Evolutionary conservation across 2,329 filamentous ascomycete genomes (phyloP), one percentile per base, ranked within the genome.

Genomic region (Beauveria rudraprayagi): DNA sequence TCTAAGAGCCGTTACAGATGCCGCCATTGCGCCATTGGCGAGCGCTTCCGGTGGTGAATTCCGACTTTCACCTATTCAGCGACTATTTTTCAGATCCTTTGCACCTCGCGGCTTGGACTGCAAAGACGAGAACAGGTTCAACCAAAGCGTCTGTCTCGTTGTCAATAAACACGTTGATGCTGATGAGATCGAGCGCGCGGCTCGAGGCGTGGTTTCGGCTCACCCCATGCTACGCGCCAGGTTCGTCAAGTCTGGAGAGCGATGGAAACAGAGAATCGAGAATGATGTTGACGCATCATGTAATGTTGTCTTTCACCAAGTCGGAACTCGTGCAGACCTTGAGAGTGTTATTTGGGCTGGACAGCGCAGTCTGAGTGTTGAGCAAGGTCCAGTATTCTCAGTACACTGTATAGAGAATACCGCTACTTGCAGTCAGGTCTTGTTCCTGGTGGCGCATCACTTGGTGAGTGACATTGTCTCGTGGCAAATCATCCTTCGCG

Each of bases 391-490:
- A 16, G 53, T 56, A 8, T 56, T 56, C 28, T 40, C 53, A 7
- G 40, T 30, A 24, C 34, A 56, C 24, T 43, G 40, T 14, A 44
- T 56, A 46, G 61, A 9, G 24, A 56, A 9, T 41, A 43, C 8
- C 41, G 63, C n/a, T 5, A 16, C 19, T 43, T 10, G 26, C 56
- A 19, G 41, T 11, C 44, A 46, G 10, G 10, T 46, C 3, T 16
- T 46, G 44, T 24, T 54, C 47, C 34, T 62, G 19, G 55, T 58
- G 17, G 60, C 60, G 19, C 60, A 61, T 24, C 53, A 61, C 19
- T 46, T 61, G 14, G 53, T 61, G 11, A 64, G 66, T 26, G 77
- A 80, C 65, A 78, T 80, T 67, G 80, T 80, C 64, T 80, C 78
- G 34, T 80, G 78, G 28, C 78, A 78, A 19, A 80, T 61, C 28